Conservation (phyloP, 495 filamentous ascomycete genomes). For the Patellaria atrata region DNA sequence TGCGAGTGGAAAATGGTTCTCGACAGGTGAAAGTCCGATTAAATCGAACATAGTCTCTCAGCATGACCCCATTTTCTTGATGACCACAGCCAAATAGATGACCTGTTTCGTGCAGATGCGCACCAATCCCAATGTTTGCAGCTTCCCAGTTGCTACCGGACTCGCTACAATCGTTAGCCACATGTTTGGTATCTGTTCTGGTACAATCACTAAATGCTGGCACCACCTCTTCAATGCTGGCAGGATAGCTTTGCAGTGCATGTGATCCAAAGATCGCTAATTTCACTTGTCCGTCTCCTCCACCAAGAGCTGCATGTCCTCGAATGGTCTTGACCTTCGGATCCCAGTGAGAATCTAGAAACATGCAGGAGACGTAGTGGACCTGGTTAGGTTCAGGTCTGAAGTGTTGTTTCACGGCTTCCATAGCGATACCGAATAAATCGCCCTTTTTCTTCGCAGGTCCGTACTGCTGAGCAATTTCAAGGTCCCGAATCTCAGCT, state of each 20-base stretch:
- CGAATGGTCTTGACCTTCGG: slow-evolving; percentile 48
- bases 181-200: slow-evolving; percentile 62
- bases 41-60: slow-evolving; percentile 66
- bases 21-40: slow-evolving; percentile 68
- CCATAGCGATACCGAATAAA: slow-evolving; percentile 57
- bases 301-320: slow-evolving; percentile 70
- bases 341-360: slow-evolving; percentile 85
- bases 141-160: slow-evolving; percentile 83
- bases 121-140: slow-evolving; percentile 81
- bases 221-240: slow-evolving; percentile 70
- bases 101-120: slow-evolving; percentile 77
- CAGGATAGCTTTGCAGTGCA: slow-evolving; percentile 72
- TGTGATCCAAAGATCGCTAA: slow-evolving; percentile 86
- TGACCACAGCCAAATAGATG: slow-evolving; percentile 81
- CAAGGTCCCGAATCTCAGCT: slow-evolving; percentile 62
- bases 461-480: slow-evolving; percentile 66
- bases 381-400: slow-evolving; percentile 58
- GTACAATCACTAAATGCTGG: slow-evolving; percentile 81
- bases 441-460: slow-evolving; percentile 51
- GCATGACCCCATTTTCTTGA: slow-evolving; percentile 77
- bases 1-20: slow-evolving; percentile 73
- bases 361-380: slow-evolving; percentile 68
- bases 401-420: slow-evolving; percentile 65
- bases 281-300: slow-evolving; percentile 52
- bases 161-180: slow-evolving; percentile 74